These are phyloP conservation scores for Kickxella alabastrina DNA, from an alignment of 192 early-diverging fungal genomes.

Conservation along the genomic window DNA sequence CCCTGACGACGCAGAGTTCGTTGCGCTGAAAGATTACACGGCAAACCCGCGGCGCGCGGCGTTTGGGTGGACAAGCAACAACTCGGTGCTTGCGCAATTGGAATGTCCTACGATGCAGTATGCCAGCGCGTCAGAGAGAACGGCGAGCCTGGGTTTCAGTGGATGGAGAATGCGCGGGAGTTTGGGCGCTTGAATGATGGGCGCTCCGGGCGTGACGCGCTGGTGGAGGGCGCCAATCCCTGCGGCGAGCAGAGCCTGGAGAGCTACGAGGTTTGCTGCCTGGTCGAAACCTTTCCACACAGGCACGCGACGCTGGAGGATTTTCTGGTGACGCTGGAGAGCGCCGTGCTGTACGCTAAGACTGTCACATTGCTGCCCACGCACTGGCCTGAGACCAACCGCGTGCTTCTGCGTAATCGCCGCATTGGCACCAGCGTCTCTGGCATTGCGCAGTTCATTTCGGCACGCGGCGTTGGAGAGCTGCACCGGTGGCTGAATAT, in stretches of 20 bases:
- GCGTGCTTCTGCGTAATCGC: conserved; percentile 50
- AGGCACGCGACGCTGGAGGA: conserved; percentile 37
- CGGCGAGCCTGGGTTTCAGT: conserved; percentile 53
- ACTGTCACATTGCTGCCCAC: conserved; percentile 48
- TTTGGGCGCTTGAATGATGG: conserved; percentile 41
- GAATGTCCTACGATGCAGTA: conserved; percentile 43
- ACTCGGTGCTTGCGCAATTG: conserved; percentile 48
- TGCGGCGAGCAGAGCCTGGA: conserved; percentile 53
- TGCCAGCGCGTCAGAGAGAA: conserved; percentile 29
- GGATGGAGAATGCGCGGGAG: conserved; percentile 45
- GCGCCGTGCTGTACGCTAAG: conserved; percentile 52
- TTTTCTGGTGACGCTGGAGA: conserved; percentile 45
- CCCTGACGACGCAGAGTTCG: conserved; percentile 36
- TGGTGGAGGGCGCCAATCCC: conserved; percentile 48
- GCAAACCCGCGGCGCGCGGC: conserved; percentile 46
- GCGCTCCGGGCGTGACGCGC: conserved; percentile 20
- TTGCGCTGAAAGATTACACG: conserved; percentile 53
- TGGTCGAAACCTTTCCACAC: conserved; percentile 48
- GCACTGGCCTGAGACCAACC: conserved; percentile 49
- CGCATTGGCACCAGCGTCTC: conserved; percentile 51
- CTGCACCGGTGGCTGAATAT: conserved; percentile 33
- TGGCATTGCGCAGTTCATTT: conserved; percentile 51
- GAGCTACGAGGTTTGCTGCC: conserved; percentile 49
- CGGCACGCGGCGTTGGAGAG: conserved; percentile 17
- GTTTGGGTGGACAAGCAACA: conserved; percentile 54